These are phyloP conservation scores for Microstegium vimineum DNA, from an alignment of 176 grass and related monocot genomes.

Conservation along the genomic window DNA sequence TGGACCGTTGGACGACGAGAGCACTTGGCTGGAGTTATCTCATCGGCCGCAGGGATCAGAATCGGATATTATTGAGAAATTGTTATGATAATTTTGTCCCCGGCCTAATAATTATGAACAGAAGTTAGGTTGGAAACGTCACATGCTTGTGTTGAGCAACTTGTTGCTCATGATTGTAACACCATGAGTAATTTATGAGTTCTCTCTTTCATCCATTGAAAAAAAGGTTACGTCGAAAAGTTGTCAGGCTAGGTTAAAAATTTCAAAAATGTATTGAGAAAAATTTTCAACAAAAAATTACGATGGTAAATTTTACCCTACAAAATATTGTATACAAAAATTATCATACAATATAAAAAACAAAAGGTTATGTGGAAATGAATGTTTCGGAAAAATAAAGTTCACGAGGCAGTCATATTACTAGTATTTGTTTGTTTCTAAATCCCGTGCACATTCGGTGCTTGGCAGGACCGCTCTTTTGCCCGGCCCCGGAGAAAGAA, in stretches of 20 bases:
- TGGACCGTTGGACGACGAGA: not conserved
- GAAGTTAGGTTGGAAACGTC: not conserved
- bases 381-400: too few species aligned
- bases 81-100: too few species aligned
- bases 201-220: not conserved
- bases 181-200: too few species aligned
- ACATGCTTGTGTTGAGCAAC: not conserved
- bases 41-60: too few species aligned
- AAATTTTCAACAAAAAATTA: not conserved
- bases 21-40: not conserved
- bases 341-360: not conserved
- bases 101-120: not conserved
- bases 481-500: too few species aligned
- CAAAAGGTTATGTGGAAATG: not conserved
- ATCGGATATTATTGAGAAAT: too few species aligned
- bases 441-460: not conserved
- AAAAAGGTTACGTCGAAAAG: not conserved
- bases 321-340: not conserved
- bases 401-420: not conserved
- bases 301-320: too few species aligned
- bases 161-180: not conserved
- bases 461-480: not conserved
- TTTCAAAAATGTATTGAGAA: not conserved
- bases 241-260: not conserved
- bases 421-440: not conserved